Base-by-base conservation (phyloP, 192 early-diverging fungal genomes). In the Umbelopsis isabellina region DNA sequence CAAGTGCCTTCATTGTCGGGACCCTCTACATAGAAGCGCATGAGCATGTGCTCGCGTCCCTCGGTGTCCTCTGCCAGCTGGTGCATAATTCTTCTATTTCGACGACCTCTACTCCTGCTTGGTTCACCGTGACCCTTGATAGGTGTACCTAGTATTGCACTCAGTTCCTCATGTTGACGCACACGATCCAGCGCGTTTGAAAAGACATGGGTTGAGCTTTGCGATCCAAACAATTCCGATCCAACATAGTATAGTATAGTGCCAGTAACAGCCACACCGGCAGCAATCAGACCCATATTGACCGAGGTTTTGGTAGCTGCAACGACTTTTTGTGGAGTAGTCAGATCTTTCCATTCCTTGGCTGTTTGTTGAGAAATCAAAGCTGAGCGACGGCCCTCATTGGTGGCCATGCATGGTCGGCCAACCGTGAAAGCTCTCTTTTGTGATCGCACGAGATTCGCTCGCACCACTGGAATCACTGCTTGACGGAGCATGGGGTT, bases 21-120 rank as follows among this genome's bases (percentile, higher is more conserved):
- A 5, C 86, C 86, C 52, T 87, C 84, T 20, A 87, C 75, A 69
- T 85, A 84, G 70, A 87, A 82, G 12, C 72, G 72, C 80, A 87
- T 84, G 50, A 87, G 55, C 68, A 83, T 67, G 65, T 87, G 86
- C 47, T 75, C 74, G 13, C 79, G 76, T 27, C 82, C 79, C n/a
- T 82, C 71, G 0, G 50, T 65, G 50, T 85, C 84, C 49, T 81
- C 69, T 33, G 80, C 72, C 13, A 84, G 68, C 74, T 84, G 86
- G 10, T 81, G 79, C 12, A 71, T 76, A 58, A 75, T 67, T 33
- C 49, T 49, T 64, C 49, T 46, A 71, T 68, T 49, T 21, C 72
- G 49, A 2, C 58, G 41, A 44, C 49, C 71, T 47, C 67, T 37
- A 47, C 61, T 76, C 48, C 66, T 49, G 45, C 71, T 68, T 10